These are phyloP conservation scores for Endotrypanum monterogeii DNA, from an alignment of 208 protist genomes.

Conservation along the genomic window DNA sequence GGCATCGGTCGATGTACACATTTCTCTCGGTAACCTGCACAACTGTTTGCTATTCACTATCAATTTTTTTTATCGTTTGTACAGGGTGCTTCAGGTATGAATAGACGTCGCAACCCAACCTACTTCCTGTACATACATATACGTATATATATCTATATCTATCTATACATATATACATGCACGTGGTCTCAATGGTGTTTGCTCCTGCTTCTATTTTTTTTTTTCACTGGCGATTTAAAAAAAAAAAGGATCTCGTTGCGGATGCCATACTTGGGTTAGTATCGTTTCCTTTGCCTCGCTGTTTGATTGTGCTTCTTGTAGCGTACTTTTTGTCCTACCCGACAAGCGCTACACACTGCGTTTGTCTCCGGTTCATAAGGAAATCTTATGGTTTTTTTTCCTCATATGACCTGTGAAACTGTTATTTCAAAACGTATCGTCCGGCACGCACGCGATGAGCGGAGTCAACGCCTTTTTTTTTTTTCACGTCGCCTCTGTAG, in stretches of 20 bases:
- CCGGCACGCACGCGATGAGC: no score
- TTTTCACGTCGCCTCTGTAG: no score
- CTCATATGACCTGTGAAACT: no score
- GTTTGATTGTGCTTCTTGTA: constrained; percentile 1
- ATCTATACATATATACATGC: not conserved
- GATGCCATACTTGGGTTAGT: no score
- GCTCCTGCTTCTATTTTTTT: not conserved
- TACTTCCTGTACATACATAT: not conserved
- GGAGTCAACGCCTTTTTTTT: not conserved
- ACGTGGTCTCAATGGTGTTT: not conserved
- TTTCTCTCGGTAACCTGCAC: not conserved
- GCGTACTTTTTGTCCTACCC: not conserved
- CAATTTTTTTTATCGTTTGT: not conserved
- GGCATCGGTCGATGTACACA: not conserved
- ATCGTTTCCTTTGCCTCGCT: constrained; percentile 3
- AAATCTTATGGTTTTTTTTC: no score
- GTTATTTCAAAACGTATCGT: no score
- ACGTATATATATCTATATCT: not conserved
- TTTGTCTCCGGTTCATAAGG: no score
- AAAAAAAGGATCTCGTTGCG: no score
- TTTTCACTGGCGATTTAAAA: no score
- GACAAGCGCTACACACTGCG: not conserved
- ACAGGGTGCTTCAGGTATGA: not conserved
- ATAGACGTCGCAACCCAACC: no score
- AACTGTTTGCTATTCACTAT: not conserved